Conservation (phyloP, 495 filamentous ascomycete genomes). For the Thermochaetoides thermophila region DNA sequence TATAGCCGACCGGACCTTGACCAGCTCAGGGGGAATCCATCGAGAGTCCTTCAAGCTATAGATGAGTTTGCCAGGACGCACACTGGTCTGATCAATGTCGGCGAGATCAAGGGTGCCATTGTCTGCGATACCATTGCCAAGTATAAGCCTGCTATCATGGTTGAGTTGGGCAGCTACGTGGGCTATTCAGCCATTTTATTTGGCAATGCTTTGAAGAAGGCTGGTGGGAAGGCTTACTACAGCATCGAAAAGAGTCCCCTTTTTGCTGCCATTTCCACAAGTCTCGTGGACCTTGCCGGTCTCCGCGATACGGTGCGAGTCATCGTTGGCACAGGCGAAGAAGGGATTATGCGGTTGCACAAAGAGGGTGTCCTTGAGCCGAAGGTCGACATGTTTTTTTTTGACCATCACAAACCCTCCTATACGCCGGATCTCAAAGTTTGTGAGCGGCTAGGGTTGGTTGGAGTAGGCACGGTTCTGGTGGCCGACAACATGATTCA, state of each 20-base stretch:
- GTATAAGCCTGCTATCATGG: conserved; percentile 49
- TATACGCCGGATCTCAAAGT: conserved; percentile 60
- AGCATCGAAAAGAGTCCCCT: conserved; percentile 54
- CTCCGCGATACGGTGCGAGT: conserved; percentile 50
- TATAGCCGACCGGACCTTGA: conserved; percentile 39
- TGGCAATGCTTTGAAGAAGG: conserved; percentile 41
- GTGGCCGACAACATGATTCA: conserved; percentile 61
- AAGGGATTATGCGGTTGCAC: conserved; percentile 40
- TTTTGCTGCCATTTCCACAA: conserved; percentile 47
- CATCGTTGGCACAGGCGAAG: conserved; percentile 47
- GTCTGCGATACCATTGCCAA: conserved; percentile 48
- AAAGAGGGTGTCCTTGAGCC: conserved; percentile 29
- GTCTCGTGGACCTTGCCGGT: conserved; percentile 53
- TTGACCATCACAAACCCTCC: conserved; percentile 62
- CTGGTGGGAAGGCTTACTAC: conserved; percentile 46
- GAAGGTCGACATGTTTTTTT: conserved; percentile 51
- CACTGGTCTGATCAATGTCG: conserved; percentile 68
- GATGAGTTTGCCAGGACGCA: conserved; percentile 51
- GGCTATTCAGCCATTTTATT: conserved; percentile 69
- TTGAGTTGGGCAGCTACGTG: conserved; percentile 71
- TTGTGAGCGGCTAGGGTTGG: conserved; percentile 49
- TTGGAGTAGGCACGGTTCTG: conserved; percentile 45
- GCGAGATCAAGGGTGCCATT: conserved; percentile 53
- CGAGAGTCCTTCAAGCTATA: conserved; percentile 49
- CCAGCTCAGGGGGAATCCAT: conserved; percentile 47